A percentile compares a stretch with the other conserved stretches of the same genome.
phyloP scores from a whole-genome alignment of 1,139 yeast genomes.

The Kurtzmaniella natalensis region DNA sequence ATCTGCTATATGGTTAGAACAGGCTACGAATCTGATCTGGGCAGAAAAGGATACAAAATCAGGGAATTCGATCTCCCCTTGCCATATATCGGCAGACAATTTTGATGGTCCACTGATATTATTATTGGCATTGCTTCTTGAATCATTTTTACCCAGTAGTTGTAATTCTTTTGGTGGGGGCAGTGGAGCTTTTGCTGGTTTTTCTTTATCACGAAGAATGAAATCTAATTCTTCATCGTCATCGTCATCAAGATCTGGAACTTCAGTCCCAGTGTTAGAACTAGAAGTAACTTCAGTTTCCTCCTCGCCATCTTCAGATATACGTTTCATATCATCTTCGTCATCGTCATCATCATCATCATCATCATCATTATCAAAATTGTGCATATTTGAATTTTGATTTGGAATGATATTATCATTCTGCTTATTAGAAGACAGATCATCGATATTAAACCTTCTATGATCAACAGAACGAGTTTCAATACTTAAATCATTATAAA shows the following conservation, averaged over 20 bases:
- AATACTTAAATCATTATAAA: slow-evolving; percentile 28
- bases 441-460: slow-evolving; percentile 23
- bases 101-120: neutral
- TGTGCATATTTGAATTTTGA: slow-evolving; percentile 9
- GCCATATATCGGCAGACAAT: slow-evolving; percentile 37
- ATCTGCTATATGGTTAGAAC: slow-evolving; percentile 20
- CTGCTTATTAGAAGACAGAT: neutral
- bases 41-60: slow-evolving; percentile 50
- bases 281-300: slow-evolving; percentile 5
- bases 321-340: slow-evolving; percentile 4
- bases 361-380: slow-evolving; percentile 16
- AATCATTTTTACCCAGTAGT: slow-evolving; percentile 3
- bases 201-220: slow-evolving; percentile 12
- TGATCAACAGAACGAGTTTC: slow-evolving; percentile 43
- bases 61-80: slow-evolving; percentile 53
- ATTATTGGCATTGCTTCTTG: slow-evolving; percentile 12
- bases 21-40: slow-evolving; percentile 39
- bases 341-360: slow-evolving; percentile 14
- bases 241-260: slow-evolving; percentile 24
- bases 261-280: slow-evolving; percentile 13
- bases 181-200: slow-evolving; percentile 6
- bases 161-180: slow-evolving; percentile 1
- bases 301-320: slow-evolving; percentile 6
- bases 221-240: slow-evolving; percentile 22
- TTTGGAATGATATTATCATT: slow-evolving; percentile 1